Conservation (phyloP, 768 basidiomycete species). For the Russula virescens region DNA sequence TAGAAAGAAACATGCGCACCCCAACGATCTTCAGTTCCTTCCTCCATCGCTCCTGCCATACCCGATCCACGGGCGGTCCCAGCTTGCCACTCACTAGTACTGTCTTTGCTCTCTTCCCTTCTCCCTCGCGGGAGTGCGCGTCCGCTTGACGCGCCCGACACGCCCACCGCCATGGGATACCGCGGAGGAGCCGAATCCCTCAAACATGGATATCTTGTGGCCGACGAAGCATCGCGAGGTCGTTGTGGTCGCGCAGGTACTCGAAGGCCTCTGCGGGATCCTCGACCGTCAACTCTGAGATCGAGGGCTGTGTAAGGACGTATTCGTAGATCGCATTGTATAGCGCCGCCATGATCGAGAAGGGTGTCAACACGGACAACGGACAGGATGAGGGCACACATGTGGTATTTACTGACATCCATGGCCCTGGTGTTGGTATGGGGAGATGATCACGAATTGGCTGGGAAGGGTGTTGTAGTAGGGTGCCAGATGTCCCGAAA, state of each 20-base stretch:
- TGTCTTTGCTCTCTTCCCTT: constrained; percentile 36
- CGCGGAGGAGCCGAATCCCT: constrained; percentile 51
- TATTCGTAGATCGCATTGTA: constrained; percentile 83
- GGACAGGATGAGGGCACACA: neutral
- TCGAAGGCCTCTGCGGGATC: constrained; percentile 98
- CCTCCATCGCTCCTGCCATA: constrained; percentile 77
- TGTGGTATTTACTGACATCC: constrained; percentile 57
- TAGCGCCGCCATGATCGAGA: constrained; percentile 57
- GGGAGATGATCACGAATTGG: constrained; percentile 90
- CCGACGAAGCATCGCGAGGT: constrained; percentile 72
- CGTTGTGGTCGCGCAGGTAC: constrained; percentile 89
- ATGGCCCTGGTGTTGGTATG: constrained; percentile 85
- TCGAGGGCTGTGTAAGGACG: constrained; percentile 53
- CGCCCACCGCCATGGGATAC: constrained; percentile 33
- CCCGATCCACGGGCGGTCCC: constrained; percentile 70
- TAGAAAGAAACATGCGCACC: constrained; percentile 36
- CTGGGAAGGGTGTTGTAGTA: constrained; percentile 38
- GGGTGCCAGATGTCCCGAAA: neutral
- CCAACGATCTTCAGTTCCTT: constrained; percentile 83
- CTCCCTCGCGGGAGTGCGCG: constrained; percentile 24
- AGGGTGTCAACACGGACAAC: neutral
- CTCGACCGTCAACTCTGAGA: constrained; percentile 94
- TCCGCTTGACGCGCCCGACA: constrained; percentile 36
- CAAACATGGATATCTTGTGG: constrained; percentile 58
- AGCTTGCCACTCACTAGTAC: constrained; percentile 55